Conservation (phyloP, 208 protist species). For the Trypanosomatidae sp. region DNA sequence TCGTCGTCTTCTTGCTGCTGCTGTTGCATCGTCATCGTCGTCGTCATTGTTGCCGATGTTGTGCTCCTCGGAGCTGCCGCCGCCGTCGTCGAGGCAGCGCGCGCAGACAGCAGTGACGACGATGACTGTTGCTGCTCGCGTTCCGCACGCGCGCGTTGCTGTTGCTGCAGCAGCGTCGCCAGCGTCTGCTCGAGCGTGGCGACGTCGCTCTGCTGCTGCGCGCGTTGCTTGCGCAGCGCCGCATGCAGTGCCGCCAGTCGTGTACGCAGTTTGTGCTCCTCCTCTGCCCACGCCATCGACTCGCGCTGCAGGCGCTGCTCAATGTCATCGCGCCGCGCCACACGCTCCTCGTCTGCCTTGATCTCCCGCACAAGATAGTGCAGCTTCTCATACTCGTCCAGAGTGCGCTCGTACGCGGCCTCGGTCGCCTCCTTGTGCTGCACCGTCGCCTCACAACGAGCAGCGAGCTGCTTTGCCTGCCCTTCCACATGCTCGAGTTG, state of each 20-base stretch:
- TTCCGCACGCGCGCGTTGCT: conserved; percentile 24
- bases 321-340: conserved; percentile 46
- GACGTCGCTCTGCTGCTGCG: conserved; percentile 36
- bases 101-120: too few relatives aligned
- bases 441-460: conserved; percentile 29
- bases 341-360: conserved; percentile 45
- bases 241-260: conserved; percentile 35
- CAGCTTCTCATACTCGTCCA: conserved; percentile 78
- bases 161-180: conserved; percentile 18
- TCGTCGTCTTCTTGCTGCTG: too few relatives aligned
- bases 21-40: too few relatives aligned
- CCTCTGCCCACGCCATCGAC: conserved; percentile 63
- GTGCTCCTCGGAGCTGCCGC: too few relatives aligned
- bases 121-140: too few relatives aligned
- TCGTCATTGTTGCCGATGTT: too few relatives aligned
- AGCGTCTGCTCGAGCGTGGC: conserved; percentile 43
- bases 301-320: conserved; percentile 52
- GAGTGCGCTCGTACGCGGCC: conserved; percentile 48
- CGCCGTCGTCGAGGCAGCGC: too few relatives aligned
- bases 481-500: conserved; percentile 56
- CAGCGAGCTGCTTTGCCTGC: conserved; percentile 35
- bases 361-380: conserved; percentile 65
- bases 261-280: conserved; percentile 55
- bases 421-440: conserved; percentile 46
- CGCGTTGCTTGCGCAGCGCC: conserved; percentile 22